Conservation (phyloP, 805 yeast genomes). For the Ogataea kodamae region DNA sequence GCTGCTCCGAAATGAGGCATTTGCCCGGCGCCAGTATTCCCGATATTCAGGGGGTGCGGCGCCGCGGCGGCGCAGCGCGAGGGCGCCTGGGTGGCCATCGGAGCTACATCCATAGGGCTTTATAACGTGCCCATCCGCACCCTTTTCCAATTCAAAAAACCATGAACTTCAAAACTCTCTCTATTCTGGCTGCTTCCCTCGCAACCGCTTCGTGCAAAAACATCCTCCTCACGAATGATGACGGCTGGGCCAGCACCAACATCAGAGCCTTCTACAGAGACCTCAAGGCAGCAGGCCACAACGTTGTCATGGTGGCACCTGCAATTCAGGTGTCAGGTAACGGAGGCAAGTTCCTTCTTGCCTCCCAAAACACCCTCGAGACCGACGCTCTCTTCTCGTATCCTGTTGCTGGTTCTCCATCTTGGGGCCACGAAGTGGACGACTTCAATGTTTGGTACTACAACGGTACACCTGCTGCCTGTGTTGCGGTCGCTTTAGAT, state of each 20-base stretch:
- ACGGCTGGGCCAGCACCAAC: slow-evolving; percentile 55
- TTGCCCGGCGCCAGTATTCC: slow-evolving; percentile 1
- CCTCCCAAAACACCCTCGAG: slow-evolving; percentile 37
- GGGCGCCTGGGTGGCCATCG: too few relatives aligned
- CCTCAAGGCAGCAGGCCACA: slow-evolving; percentile 44
- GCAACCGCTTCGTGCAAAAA: slow-evolving; percentile 33
- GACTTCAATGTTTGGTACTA: slow-evolving; percentile 50
- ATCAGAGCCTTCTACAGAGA: slow-evolving; percentile 53
- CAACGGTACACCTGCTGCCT: slow-evolving; percentile 54
- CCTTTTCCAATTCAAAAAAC: too few relatives aligned
- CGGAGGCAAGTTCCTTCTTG: slow-evolving; percentile 51
- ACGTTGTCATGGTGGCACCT: slow-evolving; percentile 50
- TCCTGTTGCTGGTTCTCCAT: slow-evolving; percentile 46
- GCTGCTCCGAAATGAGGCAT: too few relatives aligned
- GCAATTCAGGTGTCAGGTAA: slow-evolving; percentile 49
- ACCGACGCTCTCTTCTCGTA: slow-evolving; percentile 47
- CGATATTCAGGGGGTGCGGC: slow-evolving; percentile 3
- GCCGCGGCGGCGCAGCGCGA: too few relatives aligned
- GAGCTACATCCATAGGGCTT: too few relatives aligned
- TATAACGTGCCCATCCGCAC: too few relatives aligned
- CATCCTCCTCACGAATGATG: slow-evolving; percentile 52
- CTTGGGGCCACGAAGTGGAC: slow-evolving; percentile 50
- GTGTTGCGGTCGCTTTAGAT: slow-evolving; percentile 46
- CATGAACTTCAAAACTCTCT: slow-evolving; percentile 6
- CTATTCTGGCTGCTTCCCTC: slow-evolving; percentile 5